A percentile compares a stretch with the other conserved stretches of the same genome.
Evolutionary conservation across 176 grass and related monocot genomes (phyloP).

Genomic region (Tillandsia leiboldiana): DNA sequence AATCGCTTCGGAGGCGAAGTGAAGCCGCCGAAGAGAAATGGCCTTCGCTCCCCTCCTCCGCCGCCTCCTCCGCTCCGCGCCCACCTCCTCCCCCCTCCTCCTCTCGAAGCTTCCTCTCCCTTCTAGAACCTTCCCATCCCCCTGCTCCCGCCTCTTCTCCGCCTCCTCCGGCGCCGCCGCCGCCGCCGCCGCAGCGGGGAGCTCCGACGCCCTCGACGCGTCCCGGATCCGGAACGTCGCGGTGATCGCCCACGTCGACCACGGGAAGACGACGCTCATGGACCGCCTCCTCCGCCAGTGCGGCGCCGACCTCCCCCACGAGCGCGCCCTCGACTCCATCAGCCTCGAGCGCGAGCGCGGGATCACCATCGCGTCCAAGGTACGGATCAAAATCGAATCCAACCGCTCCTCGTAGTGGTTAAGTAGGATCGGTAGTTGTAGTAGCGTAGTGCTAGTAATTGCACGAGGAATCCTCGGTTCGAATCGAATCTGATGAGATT

Average conservation of each 20-base stretch:
- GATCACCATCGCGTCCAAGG: constrained; percentile 95
- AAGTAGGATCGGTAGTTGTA: no score
- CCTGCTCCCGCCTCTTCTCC: constrained; percentile 18
- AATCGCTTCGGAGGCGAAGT: constrained; percentile 9
- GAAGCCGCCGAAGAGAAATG: constrained; percentile 28
- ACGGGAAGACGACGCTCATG: constrained; percentile 97
- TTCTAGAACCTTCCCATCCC: constrained; percentile 2
- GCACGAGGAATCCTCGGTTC: neutral
- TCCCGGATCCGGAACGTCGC: constrained; percentile 79
- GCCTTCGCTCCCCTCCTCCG: constrained; percentile 60
- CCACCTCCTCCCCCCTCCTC: neutral
- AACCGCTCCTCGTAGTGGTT: no score
- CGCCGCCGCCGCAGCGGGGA: neutral
- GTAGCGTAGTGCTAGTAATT: no score
- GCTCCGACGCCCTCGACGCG: constrained; percentile 33
- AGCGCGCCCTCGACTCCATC: constrained; percentile 86
- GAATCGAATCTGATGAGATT: neutral
- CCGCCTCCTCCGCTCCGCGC: constrained; percentile 45
- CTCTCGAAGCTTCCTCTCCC: neutral
- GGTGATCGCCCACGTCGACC: constrained; percentile 94
- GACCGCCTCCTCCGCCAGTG: constrained; percentile 88
- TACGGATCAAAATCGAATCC: neutral
- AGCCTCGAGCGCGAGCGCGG: constrained; percentile 88
- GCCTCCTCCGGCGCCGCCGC: constrained; percentile 24
- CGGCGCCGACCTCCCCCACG: constrained; percentile 88